Evolutionary conservation across 2,329 filamentous ascomycete genomes (phyloP), one percentile per base, ranked within the genome.

Genomic region (Teratosphaeria epicoccoides): DNA sequence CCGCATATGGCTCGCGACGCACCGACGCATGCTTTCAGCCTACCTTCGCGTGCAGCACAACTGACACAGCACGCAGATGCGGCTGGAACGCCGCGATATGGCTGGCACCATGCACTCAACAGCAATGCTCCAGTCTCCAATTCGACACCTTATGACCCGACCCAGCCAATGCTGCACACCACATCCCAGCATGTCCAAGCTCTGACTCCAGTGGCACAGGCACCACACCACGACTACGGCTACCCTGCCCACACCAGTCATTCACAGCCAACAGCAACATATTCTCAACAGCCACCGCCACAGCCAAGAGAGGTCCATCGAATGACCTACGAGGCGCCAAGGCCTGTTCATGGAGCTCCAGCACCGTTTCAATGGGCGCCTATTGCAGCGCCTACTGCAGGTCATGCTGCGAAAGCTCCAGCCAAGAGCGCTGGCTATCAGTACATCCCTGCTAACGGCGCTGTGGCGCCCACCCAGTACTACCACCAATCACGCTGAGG

Each of bases 301-400:
- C 37, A 20, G 17, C 22, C 22, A 26, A 20, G 14, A 24, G 24
- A 24, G 23, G 17, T 17, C 23, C 33, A 45, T 26, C 46, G 29
- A 17, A 22, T 24, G n/a, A 29, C 33, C 17, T 24, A 25, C 10
- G 12, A 24, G 50, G 45, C 28, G 26, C 33, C 33, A 23, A 7
- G n/a, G 46, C 51, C 51, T 51, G 56, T 66, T 2, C 64, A 67
- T 51, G 65, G 65, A 26, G 64, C 64, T 22, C 65, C 63, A n/a
- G 64, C 65, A 9, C 58, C 59, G 23, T 59, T 67, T 4, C 65
- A 67, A 53, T 62, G 62, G 40, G 55, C 61, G n/a, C 59, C 56
- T 2, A 22, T 37, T 20, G 24, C 14, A 17, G 47, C 33, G 26
- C 49, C 24, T 11, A 12, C 43, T 5, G 10, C 22, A 11, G 26